Evolutionary conservation across 495 filamentous ascomycete genomes (phyloP).

Genomic region (Lasiosphaeria miniovina): DNA sequence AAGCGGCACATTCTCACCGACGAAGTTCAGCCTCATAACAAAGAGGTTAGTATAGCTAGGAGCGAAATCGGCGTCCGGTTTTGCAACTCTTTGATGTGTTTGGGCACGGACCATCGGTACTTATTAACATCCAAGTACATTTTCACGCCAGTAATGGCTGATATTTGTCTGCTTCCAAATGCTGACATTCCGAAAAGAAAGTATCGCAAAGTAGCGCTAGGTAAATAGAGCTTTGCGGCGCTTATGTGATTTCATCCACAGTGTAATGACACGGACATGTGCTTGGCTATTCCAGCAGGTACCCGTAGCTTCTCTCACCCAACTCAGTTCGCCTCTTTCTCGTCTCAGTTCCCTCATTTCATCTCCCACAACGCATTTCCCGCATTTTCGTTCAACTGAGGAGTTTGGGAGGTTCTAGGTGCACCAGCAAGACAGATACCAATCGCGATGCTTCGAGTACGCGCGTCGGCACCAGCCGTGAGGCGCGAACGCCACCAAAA

Average conservation of each 20-base stretch:
- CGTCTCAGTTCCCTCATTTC: constrained; percentile 7
- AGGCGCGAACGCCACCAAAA: constrained; percentile 7
- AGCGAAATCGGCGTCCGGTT: constrained; percentile 6
- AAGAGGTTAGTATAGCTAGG: background rate
- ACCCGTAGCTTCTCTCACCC: background rate
- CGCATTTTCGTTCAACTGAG: constrained; percentile 3
- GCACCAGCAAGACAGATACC: constrained; percentile 6
- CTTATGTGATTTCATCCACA: constrained; percentile 7
- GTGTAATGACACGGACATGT: constrained; percentile 6
- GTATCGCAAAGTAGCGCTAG: constrained; percentile 8
- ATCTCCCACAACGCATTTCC: constrained; percentile 11
- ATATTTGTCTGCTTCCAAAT: background rate
- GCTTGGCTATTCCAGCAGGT: background rate
- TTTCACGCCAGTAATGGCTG: background rate
- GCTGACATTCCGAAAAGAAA: constrained; percentile 6
- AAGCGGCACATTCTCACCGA: background rate
- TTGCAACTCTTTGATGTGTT: constrained; percentile 11
- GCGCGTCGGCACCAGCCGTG: constrained; percentile 9
- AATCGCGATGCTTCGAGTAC: constrained; percentile 7
- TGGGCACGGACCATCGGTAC: constrained; percentile 9
- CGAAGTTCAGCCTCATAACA: too few relatives aligned
- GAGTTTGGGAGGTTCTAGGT: constrained; percentile 5
- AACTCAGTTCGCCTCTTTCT: constrained; percentile 9
- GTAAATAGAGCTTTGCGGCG: constrained; percentile 3
- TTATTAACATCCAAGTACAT: constrained; percentile 5